Conservation (phyloP, 2,329 filamentous ascomycete species). For the Parastagonospora avenae region DNA sequence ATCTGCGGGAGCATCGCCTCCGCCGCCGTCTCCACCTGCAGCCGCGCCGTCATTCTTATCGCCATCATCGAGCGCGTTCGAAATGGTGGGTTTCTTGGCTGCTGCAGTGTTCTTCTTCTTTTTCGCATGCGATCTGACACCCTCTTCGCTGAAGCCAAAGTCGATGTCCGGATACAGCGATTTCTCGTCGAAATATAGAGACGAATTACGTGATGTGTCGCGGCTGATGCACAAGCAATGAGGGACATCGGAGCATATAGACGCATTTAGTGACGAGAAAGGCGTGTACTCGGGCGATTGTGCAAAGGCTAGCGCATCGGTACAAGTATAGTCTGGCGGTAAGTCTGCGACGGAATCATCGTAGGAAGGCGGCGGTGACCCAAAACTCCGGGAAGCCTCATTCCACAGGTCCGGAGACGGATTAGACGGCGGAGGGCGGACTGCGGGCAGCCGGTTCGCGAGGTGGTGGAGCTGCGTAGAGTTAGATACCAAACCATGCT, state of each 20-base stretch:
- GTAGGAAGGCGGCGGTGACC: slow-evolving; percentile 49
- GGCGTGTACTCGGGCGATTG: slow-evolving; percentile 38
- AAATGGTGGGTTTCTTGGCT: slow-evolving; percentile 33
- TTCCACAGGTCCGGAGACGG: slow-evolving; percentile 34
- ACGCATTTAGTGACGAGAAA: slow-evolving; percentile 39
- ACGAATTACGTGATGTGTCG: slow-evolving; percentile 34
- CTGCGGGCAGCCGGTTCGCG: slow-evolving; percentile 21
- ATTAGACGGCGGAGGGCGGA: slow-evolving; percentile 18
- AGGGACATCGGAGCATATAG: slow-evolving; percentile 34
- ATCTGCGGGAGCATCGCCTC: slow-evolving; percentile 43
- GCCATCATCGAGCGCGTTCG: slow-evolving; percentile 48
- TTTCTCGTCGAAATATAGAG: slow-evolving; percentile 39
- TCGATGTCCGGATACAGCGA: slow-evolving; percentile 56
- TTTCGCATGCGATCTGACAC: slow-evolving; percentile 55
- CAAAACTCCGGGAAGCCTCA: slow-evolving; percentile 22
- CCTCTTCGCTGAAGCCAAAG: slow-evolving; percentile 61
- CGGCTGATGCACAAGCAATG: slow-evolving; percentile 36
- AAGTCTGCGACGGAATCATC: slow-evolving; percentile 50
- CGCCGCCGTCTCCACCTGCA: slow-evolving; percentile 39
- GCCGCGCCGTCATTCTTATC: slow-evolving; percentile 53
- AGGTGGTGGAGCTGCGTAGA: slow-evolving; percentile 29
- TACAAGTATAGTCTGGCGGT: slow-evolving; percentile 53
- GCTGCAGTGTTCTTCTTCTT: slow-evolving; percentile 57
- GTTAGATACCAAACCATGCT: slow-evolving; percentile 27
- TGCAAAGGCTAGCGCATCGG: slow-evolving; percentile 48